Percentiles rank a stretch among this genome's conserved stretches.
These are phyloP conservation scores for Eragrostis curvula DNA, from an alignment of 176 grass and related monocot genomes.

Conservation along the genomic window DNA sequence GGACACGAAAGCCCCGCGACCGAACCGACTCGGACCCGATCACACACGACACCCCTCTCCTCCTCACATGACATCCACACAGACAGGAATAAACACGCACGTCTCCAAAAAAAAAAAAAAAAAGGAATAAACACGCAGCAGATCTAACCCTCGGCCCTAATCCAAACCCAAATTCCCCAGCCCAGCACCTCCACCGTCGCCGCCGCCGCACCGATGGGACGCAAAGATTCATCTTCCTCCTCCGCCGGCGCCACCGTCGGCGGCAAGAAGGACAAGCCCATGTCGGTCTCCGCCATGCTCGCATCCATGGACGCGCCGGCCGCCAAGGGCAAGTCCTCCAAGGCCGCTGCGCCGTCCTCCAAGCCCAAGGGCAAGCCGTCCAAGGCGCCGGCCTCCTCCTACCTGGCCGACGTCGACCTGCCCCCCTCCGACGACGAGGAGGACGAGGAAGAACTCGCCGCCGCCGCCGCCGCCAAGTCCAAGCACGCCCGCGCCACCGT, in stretches of 20 bases:
- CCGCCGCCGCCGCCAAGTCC: constrained; percentile 37
- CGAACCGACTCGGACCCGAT: no score
- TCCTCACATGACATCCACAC: no score
- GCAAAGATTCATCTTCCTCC: constrained; percentile 58
- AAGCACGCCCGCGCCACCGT: constrained; percentile 41
- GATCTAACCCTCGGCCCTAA: constrained; percentile 14
- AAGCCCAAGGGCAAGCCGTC: constrained; percentile 59
- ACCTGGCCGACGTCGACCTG: constrained; percentile 79
- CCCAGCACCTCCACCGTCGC: neutral
- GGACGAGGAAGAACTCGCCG: constrained; percentile 45
- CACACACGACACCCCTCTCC: no score
- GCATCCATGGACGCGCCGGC: constrained; percentile 78
- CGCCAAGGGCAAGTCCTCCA: constrained; percentile 55
- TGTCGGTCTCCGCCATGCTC: constrained; percentile 89
- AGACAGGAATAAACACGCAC: neutral
- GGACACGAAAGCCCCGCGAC: no score
- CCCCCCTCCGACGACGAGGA: constrained; percentile 86
- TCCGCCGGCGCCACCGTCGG: constrained; percentile 28
- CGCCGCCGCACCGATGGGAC: constrained; percentile 56
- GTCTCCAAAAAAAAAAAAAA: no score
- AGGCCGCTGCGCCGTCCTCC: constrained; percentile 41
- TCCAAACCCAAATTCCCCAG: constrained; percentile 31
- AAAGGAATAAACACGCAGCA: neutral
- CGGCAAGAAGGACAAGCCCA: constrained; percentile 66
- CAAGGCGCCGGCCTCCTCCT: constrained; percentile 57